phyloP scores from a whole-genome alignment of 2,329 filamentous ascomycete genomes.

The Uncinocarpus reesii region DNA sequence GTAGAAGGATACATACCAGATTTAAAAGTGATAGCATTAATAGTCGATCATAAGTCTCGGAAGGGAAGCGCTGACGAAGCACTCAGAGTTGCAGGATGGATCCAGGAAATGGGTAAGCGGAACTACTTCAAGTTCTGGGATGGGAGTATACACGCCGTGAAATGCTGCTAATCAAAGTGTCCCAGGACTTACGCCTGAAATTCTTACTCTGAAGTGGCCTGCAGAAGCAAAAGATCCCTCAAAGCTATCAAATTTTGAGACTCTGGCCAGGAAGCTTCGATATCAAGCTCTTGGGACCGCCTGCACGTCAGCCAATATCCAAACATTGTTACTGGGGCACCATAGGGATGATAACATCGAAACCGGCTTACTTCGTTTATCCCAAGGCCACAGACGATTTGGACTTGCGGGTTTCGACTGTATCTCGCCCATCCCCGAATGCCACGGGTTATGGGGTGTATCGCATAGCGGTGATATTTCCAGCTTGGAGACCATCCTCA shows the following conservation, averaged over 20 bases:
- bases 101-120: slow-evolving; percentile 37
- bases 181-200: slow-evolving; percentile 27
- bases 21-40: slow-evolving; percentile 43
- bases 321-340: slow-evolving; percentile 65
- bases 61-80: slow-evolving; percentile 47
- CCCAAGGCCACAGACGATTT: slow-evolving; percentile 55
- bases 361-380: slow-evolving; percentile 70
- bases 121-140: background rate
- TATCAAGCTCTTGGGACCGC: slow-evolving; percentile 59
- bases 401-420: slow-evolving; percentile 61
- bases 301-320: slow-evolving; percentile 45
- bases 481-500: background rate
- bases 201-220: slow-evolving; percentile 46
- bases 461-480: slow-evolving; percentile 49
- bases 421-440: slow-evolving; percentile 68
- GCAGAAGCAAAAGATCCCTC: slow-evolving; percentile 26
- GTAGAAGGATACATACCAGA: slow-evolving; percentile 23
- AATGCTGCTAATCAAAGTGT: slow-evolving; percentile 2
- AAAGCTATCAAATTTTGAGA: slow-evolving; percentile 59
- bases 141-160: background rate
- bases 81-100: slow-evolving; percentile 38
- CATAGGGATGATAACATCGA: slow-evolving; percentile 88
- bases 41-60: slow-evolving; percentile 54
- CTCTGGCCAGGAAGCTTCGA: slow-evolving; percentile 59
- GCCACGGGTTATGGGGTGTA: slow-evolving; percentile 61